Conservation (phyloP, 2,329 filamentous ascomycete genomes). For the Penicillium concentricum region DNA sequence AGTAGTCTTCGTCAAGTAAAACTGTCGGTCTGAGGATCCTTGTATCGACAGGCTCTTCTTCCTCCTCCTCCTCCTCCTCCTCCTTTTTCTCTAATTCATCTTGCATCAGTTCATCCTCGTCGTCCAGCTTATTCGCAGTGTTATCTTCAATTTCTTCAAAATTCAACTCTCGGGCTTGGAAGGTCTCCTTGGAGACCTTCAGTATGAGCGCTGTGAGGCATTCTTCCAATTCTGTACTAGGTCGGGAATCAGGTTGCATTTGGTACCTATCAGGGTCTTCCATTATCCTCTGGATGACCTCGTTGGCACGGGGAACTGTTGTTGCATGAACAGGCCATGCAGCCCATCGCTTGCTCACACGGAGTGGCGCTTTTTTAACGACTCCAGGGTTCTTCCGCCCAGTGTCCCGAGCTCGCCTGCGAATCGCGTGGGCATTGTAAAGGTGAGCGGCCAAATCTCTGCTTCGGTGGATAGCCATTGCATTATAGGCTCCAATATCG, state of each 20-base stretch:
- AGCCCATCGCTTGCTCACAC: slow-evolving; percentile 65
- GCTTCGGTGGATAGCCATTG: slow-evolving; percentile 62
- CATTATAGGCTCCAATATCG: slow-evolving; percentile 67
- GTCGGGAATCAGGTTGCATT: slow-evolving; percentile 44
- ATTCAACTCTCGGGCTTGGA: slow-evolving; percentile 45
- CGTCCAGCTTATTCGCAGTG: slow-evolving; percentile 13
- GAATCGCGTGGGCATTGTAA: slow-evolving; percentile 73
- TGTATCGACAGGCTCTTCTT: slow-evolving; percentile 14
- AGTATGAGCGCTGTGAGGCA: slow-evolving; percentile 66
- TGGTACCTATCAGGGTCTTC: slow-evolving; percentile 55
- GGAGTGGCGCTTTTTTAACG: slow-evolving; percentile 31
- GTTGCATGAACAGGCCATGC: slow-evolving; percentile 74
- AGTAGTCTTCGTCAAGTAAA: slow-evolving; percentile 17
- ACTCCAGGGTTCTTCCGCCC: slow-evolving; percentile 11
- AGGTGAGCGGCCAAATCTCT: slow-evolving; percentile 72
- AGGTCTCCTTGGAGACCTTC: slow-evolving; percentile 66
- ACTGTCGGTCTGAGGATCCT: slow-evolving; percentile 29
- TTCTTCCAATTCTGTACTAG: slow-evolving; percentile 67
- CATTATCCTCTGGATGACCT: slow-evolving; percentile 51
- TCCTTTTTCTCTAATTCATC: slow-evolving; percentile 3
- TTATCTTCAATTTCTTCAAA: slow-evolving; percentile 5
- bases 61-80: slow-evolving; percentile 10
- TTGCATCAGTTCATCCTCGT: slow-evolving; percentile 16
- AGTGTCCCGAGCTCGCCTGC: slow-evolving; percentile 43
- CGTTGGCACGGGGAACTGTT: slow-evolving; percentile 59